Evolutionary conservation across 768 basidiomycete species (phyloP).

Genomic region (Boletus sensibilis): DNA sequence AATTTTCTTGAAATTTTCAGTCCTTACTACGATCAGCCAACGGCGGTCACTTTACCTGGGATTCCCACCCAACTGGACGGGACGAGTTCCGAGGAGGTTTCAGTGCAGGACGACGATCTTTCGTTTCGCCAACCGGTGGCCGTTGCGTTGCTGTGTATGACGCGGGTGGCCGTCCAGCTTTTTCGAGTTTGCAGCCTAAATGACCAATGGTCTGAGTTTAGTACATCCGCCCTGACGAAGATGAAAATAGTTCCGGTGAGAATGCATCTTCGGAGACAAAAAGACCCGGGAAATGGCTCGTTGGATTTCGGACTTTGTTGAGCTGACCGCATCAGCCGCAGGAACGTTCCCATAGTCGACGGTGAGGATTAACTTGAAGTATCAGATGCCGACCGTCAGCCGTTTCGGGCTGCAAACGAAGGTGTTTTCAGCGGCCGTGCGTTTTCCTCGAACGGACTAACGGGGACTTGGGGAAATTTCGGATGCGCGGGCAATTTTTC

Average conservation of each 20-base stretch:
- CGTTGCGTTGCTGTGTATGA: slow-evolving; percentile 2
- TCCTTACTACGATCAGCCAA: slow-evolving; percentile 2
- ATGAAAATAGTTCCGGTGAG: slow-evolving; percentile 28
- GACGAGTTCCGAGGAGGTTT: slow-evolving; percentile 25
- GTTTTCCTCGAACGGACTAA: slow-evolving; percentile 10
- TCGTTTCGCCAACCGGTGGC: slow-evolving; percentile 13
- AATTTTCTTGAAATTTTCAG: slow-evolving; percentile 11
- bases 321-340: slow-evolving; percentile 19
- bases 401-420: slow-evolving; percentile 12
- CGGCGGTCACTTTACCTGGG: slow-evolving; percentile 11
- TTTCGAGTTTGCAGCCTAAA: slow-evolving; percentile 11
- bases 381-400: slow-evolving; percentile 2
- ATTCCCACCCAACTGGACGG: slow-evolving; percentile 5
- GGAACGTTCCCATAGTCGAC: slow-evolving; percentile 21
- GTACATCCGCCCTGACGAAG: not conserved
- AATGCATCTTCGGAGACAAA: slow-evolving; percentile 15
- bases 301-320: slow-evolving; percentile 25
- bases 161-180: slow-evolving; percentile 17
- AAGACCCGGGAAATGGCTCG: slow-evolving; percentile 5
- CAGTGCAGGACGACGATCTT: not conserved
- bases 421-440: not conserved
- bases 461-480: slow-evolving; percentile 19
- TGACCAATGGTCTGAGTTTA: slow-evolving; percentile 1
- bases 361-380: slow-evolving; percentile 5
- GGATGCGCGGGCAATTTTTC: slow-evolving; percentile 15